Evolutionary conservation across 2,329 filamentous ascomycete species (phyloP).

Genomic region (Lachnum nothofagi): DNA sequence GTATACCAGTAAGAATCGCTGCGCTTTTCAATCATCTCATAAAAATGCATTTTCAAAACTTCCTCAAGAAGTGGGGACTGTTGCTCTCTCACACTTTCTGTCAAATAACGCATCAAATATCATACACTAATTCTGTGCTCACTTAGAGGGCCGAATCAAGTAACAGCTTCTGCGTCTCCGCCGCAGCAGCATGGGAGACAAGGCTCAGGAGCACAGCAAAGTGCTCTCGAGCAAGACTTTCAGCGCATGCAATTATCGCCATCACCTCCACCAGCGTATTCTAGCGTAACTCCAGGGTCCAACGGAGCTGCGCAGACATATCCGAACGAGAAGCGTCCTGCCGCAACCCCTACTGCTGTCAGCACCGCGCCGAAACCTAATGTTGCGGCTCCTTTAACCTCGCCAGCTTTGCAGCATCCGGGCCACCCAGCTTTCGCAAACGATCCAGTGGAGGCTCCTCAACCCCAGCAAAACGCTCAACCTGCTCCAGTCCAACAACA

Average conservation of each 20-base stretch:
- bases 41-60: no score
- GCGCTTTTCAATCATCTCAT: no score
- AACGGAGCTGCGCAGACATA: constrained; percentile 51
- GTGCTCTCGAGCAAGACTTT: constrained; percentile 80
- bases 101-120: no score
- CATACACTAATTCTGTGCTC: no score
- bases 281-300: constrained; percentile 58
- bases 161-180: constrained; percentile 40
- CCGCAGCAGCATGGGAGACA: constrained; percentile 36
- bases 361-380: constrained; percentile 28
- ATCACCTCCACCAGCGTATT: constrained; percentile 92
- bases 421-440: constrained; percentile 90
- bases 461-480: constrained; percentile 26
- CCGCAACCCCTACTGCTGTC: constrained; percentile 26
- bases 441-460: constrained; percentile 52
- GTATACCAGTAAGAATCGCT: no score
- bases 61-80: no score
- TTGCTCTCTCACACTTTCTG: no score
- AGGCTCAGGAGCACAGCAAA: constrained; percentile 48
- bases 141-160: constrained; percentile 71
- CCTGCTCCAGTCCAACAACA: constrained; percentile 27
- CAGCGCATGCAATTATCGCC: constrained; percentile 74
- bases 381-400: constrained; percentile 35
- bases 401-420: constrained; percentile 45
- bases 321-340: constrained; percentile 65